Evolutionary conservation across 2,329 filamentous ascomycete species (phyloP).

Genomic region (Stromatinia cepivora): DNA sequence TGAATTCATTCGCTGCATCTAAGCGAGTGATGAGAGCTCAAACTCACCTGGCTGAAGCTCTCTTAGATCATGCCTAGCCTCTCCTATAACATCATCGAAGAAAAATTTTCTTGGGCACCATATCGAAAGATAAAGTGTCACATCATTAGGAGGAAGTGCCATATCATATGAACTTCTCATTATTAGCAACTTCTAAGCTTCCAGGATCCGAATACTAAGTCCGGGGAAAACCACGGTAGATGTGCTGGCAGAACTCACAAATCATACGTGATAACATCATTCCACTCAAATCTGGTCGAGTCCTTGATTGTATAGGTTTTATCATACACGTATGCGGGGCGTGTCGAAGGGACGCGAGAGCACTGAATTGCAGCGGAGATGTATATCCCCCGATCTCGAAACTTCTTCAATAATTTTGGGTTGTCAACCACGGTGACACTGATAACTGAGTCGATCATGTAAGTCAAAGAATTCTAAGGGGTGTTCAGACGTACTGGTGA

Average conservation of each 20-base stretch:
- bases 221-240: neutral
- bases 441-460: neutral
- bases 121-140: neutral
- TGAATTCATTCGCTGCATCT: neutral
- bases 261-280: neutral
- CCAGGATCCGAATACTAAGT: neutral
- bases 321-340: neutral
- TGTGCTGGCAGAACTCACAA: neutral
- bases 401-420: neutral
- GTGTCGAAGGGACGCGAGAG: too few species aligned
- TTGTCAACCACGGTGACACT: neutral
- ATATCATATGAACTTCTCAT: neutral
- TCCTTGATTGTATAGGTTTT: neutral
- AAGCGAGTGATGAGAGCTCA: neutral
- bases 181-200: neutral
- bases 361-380: neutral
- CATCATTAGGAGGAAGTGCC: neutral
- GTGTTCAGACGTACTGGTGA: neutral
- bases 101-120: neutral
- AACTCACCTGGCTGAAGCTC: neutral
- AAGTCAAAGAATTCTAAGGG: neutral
- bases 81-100: neutral
- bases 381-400: neutral
- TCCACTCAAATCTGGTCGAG: neutral
- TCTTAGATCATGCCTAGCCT: neutral